A percentile compares a stretch with the other conserved stretches of the same genome.
Conservation (phyloP, 2,329 filamentous ascomycete genomes). For the Verticillium zaregamsianum region DNA sequence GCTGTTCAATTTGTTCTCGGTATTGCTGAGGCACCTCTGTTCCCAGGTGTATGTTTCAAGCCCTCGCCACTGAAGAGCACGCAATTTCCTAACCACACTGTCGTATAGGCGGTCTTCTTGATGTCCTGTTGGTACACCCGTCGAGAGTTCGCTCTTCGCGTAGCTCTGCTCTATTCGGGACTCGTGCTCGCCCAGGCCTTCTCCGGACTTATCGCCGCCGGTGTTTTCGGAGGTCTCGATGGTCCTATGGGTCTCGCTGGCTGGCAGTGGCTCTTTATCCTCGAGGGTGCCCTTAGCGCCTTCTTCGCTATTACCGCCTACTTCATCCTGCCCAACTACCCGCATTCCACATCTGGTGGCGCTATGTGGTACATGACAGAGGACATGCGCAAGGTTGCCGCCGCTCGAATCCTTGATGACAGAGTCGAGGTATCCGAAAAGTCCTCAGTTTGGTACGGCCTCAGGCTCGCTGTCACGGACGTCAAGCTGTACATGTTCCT, state of each 20-base stretch:
- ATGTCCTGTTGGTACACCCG: slow-evolving; percentile 43
- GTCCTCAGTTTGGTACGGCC: slow-evolving; percentile 36
- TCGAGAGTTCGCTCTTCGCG: slow-evolving; percentile 37
- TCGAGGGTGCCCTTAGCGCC: slow-evolving; percentile 37
- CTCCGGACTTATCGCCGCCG: slow-evolving; percentile 45
- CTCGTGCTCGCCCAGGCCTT: slow-evolving; percentile 46
- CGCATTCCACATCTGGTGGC: slow-evolving; percentile 33
- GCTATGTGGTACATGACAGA: slow-evolving; percentile 54
- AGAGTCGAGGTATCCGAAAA: slow-evolving; percentile 10
- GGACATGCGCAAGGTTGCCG: slow-evolving; percentile 56
- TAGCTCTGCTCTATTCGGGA: slow-evolving; percentile 42
- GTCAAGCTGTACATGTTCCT: slow-evolving; percentile 49
- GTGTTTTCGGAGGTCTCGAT: slow-evolving; percentile 37
- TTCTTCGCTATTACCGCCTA: slow-evolving; percentile 25
- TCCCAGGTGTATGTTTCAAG: slow-evolving; percentile 26
- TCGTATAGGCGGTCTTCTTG: slow-evolving; percentile 31
- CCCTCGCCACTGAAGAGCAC: no score
- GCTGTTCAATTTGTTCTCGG: slow-evolving; percentile 43
- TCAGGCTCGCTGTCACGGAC: slow-evolving; percentile 43
- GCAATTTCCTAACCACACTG: no score
- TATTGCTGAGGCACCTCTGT: slow-evolving; percentile 44
- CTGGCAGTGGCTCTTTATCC: slow-evolving; percentile 27
- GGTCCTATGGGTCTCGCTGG: slow-evolving; percentile 15
- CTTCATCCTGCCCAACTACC: slow-evolving; percentile 55
- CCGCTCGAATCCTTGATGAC: slow-evolving; percentile 41